Evolutionary conservation across 257 asterid genomes (phyloP).

Genomic region (Solanum chiquidenum): DNA sequence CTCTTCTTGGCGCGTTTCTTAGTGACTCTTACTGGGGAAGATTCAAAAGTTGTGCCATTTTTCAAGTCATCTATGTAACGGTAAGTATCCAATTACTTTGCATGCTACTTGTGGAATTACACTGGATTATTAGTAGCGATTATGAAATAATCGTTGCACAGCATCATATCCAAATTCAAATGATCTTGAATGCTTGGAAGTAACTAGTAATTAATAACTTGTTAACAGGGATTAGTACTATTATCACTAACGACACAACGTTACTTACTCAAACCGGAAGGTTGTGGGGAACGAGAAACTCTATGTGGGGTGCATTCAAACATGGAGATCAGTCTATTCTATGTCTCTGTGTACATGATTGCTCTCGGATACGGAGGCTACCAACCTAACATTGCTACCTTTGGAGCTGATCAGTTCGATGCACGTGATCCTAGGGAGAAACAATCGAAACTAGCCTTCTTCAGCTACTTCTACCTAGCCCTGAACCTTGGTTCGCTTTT

Average conservation of each 20-base stretch:
- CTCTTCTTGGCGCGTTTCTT: conserved; percentile 91
- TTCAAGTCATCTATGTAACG: conserved; percentile 61
- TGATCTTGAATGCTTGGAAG: neutral
- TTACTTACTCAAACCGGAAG: conserved; percentile 58
- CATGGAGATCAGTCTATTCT: conserved; percentile 61
- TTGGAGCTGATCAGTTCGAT: conserved; percentile 95
- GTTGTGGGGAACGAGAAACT: conserved; percentile 55
- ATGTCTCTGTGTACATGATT: conserved; percentile 65
- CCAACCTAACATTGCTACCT: conserved; percentile 87
- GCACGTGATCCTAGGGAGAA: conserved; percentile 55
- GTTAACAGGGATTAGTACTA: conserved; percentile 55
- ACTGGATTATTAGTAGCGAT: too few species aligned
- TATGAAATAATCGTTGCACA: too few species aligned
- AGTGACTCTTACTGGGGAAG: conserved; percentile 99
- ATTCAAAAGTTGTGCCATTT: conserved; percentile 80
- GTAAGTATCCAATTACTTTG: conserved; percentile 22
- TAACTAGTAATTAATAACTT: neutral
- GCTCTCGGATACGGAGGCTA: conserved; percentile 97
- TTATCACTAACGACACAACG: conserved; percentile 56
- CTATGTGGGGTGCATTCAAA: conserved; percentile 47
- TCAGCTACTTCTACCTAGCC: conserved; percentile 87
- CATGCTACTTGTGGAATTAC: neutral
- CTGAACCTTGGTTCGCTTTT: conserved; percentile 83
- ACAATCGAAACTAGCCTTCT: conserved; percentile 62
- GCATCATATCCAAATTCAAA: too few species aligned